These are phyloP conservation scores for Nemania bipapillata DNA, from an alignment of 2,329 filamentous ascomycete species.

Conservation along the genomic window DNA sequence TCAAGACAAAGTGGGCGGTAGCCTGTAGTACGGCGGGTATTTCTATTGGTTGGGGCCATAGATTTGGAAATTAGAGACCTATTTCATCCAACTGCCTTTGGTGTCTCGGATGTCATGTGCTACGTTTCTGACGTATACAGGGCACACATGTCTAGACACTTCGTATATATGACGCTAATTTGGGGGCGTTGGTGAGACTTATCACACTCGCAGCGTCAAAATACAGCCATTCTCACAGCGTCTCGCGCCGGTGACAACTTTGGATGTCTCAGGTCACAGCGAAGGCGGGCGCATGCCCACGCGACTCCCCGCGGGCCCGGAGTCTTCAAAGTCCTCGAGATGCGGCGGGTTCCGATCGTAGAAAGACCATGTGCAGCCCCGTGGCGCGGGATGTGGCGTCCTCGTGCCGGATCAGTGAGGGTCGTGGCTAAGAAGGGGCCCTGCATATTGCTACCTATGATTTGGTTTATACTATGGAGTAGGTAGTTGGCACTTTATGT, in stretches of 20 bases:
- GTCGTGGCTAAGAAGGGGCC: conserved; percentile 57
- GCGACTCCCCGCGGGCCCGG: conserved; percentile 57
- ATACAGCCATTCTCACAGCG: conserved; percentile 59
- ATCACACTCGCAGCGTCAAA: conserved; percentile 66
- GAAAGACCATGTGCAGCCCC: conserved; percentile 62
- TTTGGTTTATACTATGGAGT: not conserved
- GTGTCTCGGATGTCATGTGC: not conserved
- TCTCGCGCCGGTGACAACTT: conserved; percentile 57
- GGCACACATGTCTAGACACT: too few species aligned
- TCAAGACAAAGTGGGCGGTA: conserved; percentile 60
- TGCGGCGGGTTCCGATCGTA: conserved; percentile 60
- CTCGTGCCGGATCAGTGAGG: conserved; percentile 59
- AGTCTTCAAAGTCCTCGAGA: conserved; percentile 58
- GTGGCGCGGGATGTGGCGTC: conserved; percentile 57
- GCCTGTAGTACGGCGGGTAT: conserved; percentile 45
- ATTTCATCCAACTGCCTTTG: not conserved
- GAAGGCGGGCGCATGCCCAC: conserved; percentile 66
- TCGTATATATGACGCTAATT: conserved; percentile 58
- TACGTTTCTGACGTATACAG: not conserved
- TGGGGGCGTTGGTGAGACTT: conserved; percentile 66
- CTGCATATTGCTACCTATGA: conserved; percentile 7
- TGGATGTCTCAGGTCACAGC: conserved; percentile 63
- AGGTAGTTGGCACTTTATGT: not conserved
- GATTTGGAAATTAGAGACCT: not conserved
- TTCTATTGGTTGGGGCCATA: not conserved